Base-by-base conservation (phyloP, 2,329 filamentous ascomycete genomes). In the Shiraia bambusicola region DNA sequence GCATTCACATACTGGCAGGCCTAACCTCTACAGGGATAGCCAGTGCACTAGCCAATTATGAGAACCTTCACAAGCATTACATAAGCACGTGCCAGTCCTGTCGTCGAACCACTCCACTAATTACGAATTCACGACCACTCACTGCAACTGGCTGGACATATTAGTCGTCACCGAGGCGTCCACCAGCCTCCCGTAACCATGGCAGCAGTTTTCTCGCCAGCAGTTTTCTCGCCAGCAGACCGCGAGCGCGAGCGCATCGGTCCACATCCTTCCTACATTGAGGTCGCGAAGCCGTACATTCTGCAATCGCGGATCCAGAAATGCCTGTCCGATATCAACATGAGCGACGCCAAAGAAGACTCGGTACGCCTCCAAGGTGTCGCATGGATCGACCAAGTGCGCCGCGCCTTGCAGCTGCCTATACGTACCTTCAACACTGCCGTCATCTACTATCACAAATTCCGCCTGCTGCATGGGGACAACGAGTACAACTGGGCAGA, bases 401-500 rank as follows among this genome's bases (percentile, higher is more conserved):
- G 92, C 34, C 82, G 84, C 57, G 80, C 81, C 15, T 75, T 98
- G 36, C 85, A 88, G 55, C 72, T 98, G 32, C 93, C 93, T 2
- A 83, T 96, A 16, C 86, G 88, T 46, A 97, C 93, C 0, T 96
- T 89, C 69, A 88, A 92, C 56, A 95, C 92, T 0, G 93, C 93
- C 1, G 89, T 86, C 50, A 84, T 87, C 12, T 95, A 95, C 67
- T 98, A 91, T 65, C 92, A 97, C 75, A 90, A 90, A 56, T 96
- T 96, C 66, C 84, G 92, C 24, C 78, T 97, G 37, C 81, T 86
- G 32, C 90, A 95, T 61, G 80, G 84, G n/a, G 88, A 91, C 55
- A 82, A 76, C 52, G 90, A 95, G 60, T 95, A 95, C 69, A 87
- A 87, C 66, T 90, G 84, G 63, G 70, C 76, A 73, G 92, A 97